These are phyloP conservation scores for Clitoria ternatea DNA, from an alignment of 306 rosid species.

Conservation along the genomic window DNA sequence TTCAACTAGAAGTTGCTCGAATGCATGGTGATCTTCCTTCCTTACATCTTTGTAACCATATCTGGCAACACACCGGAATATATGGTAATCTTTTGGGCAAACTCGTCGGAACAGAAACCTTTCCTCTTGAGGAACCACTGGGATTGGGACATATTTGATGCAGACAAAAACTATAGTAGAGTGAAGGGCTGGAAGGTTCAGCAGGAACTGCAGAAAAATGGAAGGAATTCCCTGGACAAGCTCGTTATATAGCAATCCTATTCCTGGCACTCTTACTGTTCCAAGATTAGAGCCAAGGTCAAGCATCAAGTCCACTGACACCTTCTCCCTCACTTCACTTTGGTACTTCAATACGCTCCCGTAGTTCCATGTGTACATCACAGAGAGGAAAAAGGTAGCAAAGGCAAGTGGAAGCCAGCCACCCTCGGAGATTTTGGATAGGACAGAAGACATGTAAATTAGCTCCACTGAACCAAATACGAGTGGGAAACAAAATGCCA, in stretches of 20 bases:
- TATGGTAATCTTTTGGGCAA: conserved; percentile 92
- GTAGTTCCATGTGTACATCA: conserved; percentile 98
- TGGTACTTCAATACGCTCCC: conserved; percentile 92
- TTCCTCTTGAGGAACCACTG: conserved; percentile 94
- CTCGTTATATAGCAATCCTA: conserved; percentile 87
- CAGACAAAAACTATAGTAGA: conserved; percentile 81
- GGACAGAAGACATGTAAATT: conserved; percentile 59
- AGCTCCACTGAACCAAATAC: conserved; percentile 77
- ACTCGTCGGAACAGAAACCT: conserved; percentile 87
- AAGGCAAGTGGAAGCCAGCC: conserved; percentile 86
- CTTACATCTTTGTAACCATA: conserved; percentile 87
- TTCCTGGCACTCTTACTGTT: conserved; percentile 91
- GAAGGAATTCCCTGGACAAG: conserved; percentile 98
- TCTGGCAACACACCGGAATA: conserved; percentile 89
- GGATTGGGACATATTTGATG: conserved; percentile 90
- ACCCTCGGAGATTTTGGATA: conserved; percentile 56
- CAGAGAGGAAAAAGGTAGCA: conserved; percentile 54
- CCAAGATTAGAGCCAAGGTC: conserved; percentile 88
- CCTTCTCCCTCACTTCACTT: conserved; percentile 79
- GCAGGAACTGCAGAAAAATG: conserved; percentile 80
- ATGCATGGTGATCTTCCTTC: conserved; percentile 93
- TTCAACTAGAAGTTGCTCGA: conserved; percentile 83
- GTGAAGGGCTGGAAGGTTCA: conserved; percentile 90
- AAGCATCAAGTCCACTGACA: conserved; percentile 72
- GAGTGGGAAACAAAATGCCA: conserved; percentile 52